Conservation (phyloP, 768 basidiomycete genomes). For the Kwoniella newhampshirensis region DNA sequence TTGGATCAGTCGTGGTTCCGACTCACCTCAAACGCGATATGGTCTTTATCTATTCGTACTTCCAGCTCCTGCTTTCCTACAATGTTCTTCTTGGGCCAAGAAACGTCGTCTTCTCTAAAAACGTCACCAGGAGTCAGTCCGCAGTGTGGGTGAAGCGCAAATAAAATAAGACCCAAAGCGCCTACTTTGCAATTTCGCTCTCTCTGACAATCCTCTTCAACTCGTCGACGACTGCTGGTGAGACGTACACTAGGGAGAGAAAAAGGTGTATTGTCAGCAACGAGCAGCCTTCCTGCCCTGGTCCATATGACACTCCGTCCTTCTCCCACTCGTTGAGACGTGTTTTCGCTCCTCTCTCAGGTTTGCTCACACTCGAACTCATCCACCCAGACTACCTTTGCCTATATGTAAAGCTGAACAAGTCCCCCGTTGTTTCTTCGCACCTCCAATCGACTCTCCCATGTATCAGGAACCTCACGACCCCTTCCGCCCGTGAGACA, state of each 20-base stretch:
- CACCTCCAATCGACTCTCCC: no score
- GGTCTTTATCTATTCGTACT: slow-evolving; percentile 87
- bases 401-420: no score
- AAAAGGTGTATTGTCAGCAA: background rate
- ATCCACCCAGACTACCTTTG: no score
- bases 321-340: background rate
- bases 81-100: slow-evolving; percentile 99
- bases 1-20: no score
- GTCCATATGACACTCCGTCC: background rate
- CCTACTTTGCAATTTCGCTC: slow-evolving; percentile 94
- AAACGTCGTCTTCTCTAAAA: slow-evolving; percentile 92
- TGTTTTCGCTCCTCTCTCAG: background rate
- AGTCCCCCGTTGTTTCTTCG: no score
- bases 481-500: no score
- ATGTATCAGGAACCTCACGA: no score
- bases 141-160: no score
- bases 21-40: slow-evolving; percentile 91
- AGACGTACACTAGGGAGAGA: slow-evolving; percentile 76
- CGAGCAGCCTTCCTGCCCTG: background rate
- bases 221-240: slow-evolving; percentile 87
- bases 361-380: no score
- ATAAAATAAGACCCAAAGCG: slow-evolving; percentile 39
- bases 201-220: slow-evolving; percentile 89
- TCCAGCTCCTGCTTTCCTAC: slow-evolving; percentile 98
- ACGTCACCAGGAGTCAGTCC: slow-evolving; percentile 5